Base-by-base conservation (phyloP, 2,329 filamentous ascomycete genomes). In the Drechmeria coniospora region DNA sequence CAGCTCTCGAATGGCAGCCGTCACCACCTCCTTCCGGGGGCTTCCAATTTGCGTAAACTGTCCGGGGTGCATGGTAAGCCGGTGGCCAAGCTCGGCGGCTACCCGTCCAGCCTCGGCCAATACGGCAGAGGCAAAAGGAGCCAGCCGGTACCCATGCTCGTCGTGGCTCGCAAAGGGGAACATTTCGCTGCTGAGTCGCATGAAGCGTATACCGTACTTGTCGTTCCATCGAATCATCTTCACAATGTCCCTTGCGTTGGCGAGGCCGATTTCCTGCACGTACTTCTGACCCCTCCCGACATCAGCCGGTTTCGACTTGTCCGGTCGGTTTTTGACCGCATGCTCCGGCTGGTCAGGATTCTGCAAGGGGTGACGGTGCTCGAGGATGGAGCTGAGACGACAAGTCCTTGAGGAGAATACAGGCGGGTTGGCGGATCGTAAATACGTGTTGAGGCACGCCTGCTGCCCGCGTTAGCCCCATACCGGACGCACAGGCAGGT, bases 191-290 rank as follows among this genome's bases (percentile, higher is more conserved):
- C 82, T 92, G 13, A 95, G 61, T 1, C 87, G 72, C 69, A 95
- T 72, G 49, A 95, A 94, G 40, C 74, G 86, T 53, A 95, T 95
- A 21, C 78, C 76, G 38, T 87, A 94, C 39, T 73, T 79, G 37
- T 92, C 77, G 45, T 95, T 94, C 87, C 87, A 95, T 2, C 73
- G 68, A 7, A 94, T 45, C 71, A 94, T 82, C 51, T 92, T 92
- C 32, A 67, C 56, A 18, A 94, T 71, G 41, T 95, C 87, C 22
- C 70, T 65, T 1, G 80, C 79, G 50, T 95, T 95, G 11, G 79
- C 72, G 8, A 93, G 50, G 0, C 84, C 82, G 2, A 95, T 51
- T 0, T 68, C 63, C 48, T 93, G 73, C 0, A 94, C 72, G 38
- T 78, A 93, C 34, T 60, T 62, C 33, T 74, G 65, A 1, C 86